Evolutionary conservation across 1,284 basidiomycete genomes (phyloP), one percentile per base, ranked within the genome.

Genomic region (Amylostereum chailletii): DNA sequence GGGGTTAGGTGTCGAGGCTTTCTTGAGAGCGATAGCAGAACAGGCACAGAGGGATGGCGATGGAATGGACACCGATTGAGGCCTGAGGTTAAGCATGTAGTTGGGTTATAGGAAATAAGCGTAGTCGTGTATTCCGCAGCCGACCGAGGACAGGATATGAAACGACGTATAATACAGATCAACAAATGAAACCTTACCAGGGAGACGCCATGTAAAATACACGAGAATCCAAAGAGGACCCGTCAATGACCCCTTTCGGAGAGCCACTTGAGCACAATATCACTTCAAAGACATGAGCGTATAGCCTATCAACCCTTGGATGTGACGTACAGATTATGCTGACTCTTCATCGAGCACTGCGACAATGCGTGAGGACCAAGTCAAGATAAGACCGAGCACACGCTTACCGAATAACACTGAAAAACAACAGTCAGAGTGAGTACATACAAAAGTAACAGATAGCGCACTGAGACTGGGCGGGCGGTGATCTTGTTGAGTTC

Each of bases 321-420:
- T 45, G 36, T 30, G 36, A 62, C 84, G 51, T 59, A 87, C 84
- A 97, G 72, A 62, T 96, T 96, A 63, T 94, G 89, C 66, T 92
- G 90, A 57, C 84, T 93, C 69, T 94, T 94, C 86, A 94, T 93
- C 11, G 90, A 93, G 63, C 88, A 90, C 88, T 90, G 55, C 1
- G 50, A 32, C 38, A 19, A 4, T 30, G 43, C 44, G 50, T 50
- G 34, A 52, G 40, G 57, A 42, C 19, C 19, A 19, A 19, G 19
- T 19, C 19, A 19, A 19, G 19, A 19, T 19, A 19, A 19, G 19
- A 19, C 19, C 19, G 19, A 19, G 19, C 19, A 19, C 19, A 1
- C 19, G 19, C 19, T 19, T 19, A 19, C 19, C 19, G 19, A 19
- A 19, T 19, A 19, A 19, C 19, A 19, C 19, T 57, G 50, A 51